phyloP scores from a whole-genome alignment of 257 asterid genomes.

The Lantana camara region DNA sequence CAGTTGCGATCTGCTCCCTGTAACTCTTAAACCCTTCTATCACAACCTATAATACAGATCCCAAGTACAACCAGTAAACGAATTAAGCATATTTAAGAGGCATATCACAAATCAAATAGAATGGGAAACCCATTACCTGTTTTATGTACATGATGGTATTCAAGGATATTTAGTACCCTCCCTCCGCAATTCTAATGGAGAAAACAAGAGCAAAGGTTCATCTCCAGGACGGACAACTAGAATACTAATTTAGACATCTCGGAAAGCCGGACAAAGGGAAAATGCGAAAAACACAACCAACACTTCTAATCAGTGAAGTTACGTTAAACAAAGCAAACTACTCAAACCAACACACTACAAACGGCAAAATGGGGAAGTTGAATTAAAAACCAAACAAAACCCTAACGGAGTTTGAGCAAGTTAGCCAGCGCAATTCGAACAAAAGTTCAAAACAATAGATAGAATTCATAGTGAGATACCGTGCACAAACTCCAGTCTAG shows the following conservation, averaged over 20 bases:
- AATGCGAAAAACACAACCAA: too few species aligned
- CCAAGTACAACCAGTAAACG: background rate
- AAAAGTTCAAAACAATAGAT: background rate
- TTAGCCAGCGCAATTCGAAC: background rate
- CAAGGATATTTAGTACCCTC: conserved; percentile 14
- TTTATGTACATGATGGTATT: conserved; percentile 66
- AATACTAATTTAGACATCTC: conserved; percentile 1
- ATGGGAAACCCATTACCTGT: conserved; percentile 52
- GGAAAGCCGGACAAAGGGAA: background rate
- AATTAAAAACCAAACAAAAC: background rate
- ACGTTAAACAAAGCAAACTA: background rate
- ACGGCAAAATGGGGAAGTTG: background rate
- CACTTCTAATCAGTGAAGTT: background rate
- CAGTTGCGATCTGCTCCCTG: conserved; percentile 87
- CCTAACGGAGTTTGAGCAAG: background rate
- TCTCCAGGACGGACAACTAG: conserved; percentile 4
- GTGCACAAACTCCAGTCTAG: conserved; percentile 28
- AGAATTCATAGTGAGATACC: background rate
- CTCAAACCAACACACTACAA: background rate
- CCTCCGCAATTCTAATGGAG: conserved; percentile 21
- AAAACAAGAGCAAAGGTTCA: conserved; percentile 12
- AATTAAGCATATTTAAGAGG: background rate
- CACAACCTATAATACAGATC: conserved; percentile 59
- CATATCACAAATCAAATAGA: background rate
- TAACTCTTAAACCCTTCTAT: conserved; percentile 99